phyloP scores from a whole-genome alignment of 2,329 filamentous ascomycete genomes.

The Pseudovirgaria hyperparasitica region DNA sequence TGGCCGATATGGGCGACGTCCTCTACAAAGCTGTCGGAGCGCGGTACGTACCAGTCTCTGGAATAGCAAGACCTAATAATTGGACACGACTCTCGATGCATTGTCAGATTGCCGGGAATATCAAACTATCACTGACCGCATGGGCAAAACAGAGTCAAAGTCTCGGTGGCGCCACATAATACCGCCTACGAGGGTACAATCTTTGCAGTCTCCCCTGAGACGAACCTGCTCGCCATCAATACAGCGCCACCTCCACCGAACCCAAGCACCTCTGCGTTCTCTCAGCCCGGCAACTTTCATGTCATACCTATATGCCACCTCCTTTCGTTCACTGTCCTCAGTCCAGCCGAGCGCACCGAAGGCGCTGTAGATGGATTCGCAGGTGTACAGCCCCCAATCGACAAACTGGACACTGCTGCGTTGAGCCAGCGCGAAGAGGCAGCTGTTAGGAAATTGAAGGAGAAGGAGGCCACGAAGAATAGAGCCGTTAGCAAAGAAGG shows the following conservation, averaged over 20 bases:
- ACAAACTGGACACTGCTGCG: conserved; percentile 41
- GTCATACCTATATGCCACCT: conserved; percentile 49
- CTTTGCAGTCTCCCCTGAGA: conserved; percentile 48
- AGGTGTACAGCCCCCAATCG: conserved; percentile 30
- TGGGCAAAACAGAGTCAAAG: conserved; percentile 35
- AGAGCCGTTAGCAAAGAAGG: conserved; percentile 49
- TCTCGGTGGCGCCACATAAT: conserved; percentile 41
- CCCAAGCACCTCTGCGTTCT: conserved; percentile 25
- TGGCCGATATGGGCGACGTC: conserved; percentile 38
- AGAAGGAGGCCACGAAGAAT: conserved; percentile 43
- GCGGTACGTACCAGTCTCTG: conserved; percentile 33
- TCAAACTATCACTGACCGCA: conserved; percentile 3
- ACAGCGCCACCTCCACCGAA: conserved; percentile 34
- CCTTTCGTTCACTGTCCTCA: conserved; percentile 42
- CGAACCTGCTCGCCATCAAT: conserved; percentile 49
- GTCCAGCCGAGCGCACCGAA: conserved; percentile 19
- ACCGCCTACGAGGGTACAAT: conserved; percentile 47
- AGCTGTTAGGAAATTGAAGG: conserved; percentile 43
- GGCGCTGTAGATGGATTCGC: conserved; percentile 31
- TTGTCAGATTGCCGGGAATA: conserved; percentile 1
- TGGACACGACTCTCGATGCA: not conserved
- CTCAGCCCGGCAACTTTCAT: conserved; percentile 41
- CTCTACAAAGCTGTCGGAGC: conserved; percentile 49
- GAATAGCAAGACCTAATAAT: not conserved
- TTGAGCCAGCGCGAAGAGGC: conserved; percentile 42